phyloP scores from a whole-genome alignment of 371 early-diverging fungal genomes.

The Mucor racemosus region DNA sequence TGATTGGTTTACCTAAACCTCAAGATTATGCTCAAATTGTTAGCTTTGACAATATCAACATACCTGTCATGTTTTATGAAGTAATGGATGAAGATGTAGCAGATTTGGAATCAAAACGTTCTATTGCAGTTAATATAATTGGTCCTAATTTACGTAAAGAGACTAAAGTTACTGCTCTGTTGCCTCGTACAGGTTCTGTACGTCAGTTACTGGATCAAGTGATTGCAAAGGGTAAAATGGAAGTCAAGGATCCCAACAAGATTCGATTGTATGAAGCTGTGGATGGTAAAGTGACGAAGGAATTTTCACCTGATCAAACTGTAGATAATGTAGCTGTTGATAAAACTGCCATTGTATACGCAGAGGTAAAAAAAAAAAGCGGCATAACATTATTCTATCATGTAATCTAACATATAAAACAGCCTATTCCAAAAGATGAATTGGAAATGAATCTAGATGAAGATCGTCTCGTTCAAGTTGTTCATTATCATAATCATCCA shows the following conservation, averaged over 20 bases:
- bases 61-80: constrained; percentile 71
- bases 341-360: constrained; percentile 34
- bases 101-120: constrained; percentile 79
- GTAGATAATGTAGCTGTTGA: constrained; percentile 43
- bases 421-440: constrained; percentile 74
- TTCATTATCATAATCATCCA: constrained; percentile 78
- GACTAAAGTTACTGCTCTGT: constrained; percentile 56
- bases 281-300: constrained; percentile 42
- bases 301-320: constrained; percentile 47
- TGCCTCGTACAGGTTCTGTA: constrained; percentile 64
- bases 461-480: constrained; percentile 64
- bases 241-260: constrained; percentile 27
- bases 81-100: constrained; percentile 74
- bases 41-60: constrained; percentile 19
- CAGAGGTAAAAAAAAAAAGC: constrained; percentile 33
- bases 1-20: constrained; percentile 16
- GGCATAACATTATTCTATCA: no score
- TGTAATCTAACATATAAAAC: no score
- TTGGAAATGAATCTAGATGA: constrained; percentile 43
- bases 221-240: constrained; percentile 54
- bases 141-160: constrained; percentile 43
- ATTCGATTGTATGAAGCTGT: constrained; percentile 51
- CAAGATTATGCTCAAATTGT: constrained; percentile 18
- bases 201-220: constrained; percentile 65
- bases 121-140: constrained; percentile 58